Conservation (phyloP, 495 filamentous ascomycete species). For the Recurvomyces mirabilis region DNA sequence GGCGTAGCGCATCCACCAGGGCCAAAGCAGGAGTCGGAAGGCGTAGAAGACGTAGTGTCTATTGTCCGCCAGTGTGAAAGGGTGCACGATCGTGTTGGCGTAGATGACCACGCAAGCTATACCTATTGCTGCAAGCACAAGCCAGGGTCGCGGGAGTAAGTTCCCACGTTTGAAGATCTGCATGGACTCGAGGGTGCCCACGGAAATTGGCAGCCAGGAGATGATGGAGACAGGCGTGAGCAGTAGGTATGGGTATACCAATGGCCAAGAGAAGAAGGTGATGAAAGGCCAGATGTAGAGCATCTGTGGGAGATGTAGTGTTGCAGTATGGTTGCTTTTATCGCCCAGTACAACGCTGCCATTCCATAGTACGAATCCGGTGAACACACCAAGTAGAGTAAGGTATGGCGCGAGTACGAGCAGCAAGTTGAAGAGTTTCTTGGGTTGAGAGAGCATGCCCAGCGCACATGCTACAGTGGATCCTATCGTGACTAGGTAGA, state of each 20-base stretch:
- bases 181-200: slow-evolving; percentile 19
- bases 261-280: slow-evolving; percentile 75
- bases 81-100: slow-evolving; percentile 87
- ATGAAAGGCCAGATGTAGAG: slow-evolving; percentile 90
- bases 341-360: slow-evolving; percentile 87
- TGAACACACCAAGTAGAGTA: slow-evolving; percentile 56
- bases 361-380: slow-evolving; percentile 71
- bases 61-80: slow-evolving; percentile 93
- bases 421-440: slow-evolving; percentile 39
- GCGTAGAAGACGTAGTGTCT: slow-evolving; percentile 94
- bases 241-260: slow-evolving; percentile 46
- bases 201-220: slow-evolving; percentile 7
- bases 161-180: slow-evolving; percentile 30
- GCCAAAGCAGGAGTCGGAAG: slow-evolving; percentile 69
- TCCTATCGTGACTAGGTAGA: slow-evolving; percentile 47
- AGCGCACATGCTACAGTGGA: slow-evolving; percentile 37
- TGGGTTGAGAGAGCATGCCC: slow-evolving; percentile 38
- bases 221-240: slow-evolving; percentile 10
- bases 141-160: slow-evolving; percentile 31
- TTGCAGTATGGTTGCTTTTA: slow-evolving; percentile 84
- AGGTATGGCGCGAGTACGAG: slow-evolving; percentile 54
- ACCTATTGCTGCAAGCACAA: slow-evolving; percentile 32
- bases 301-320: slow-evolving; percentile 82
- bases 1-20: slow-evolving; percentile 54
- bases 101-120: slow-evolving; percentile 49